Evolutionary conservation across 2,329 filamentous ascomycete genomes (phyloP).

Genomic region (Botrytis byssoidea): DNA sequence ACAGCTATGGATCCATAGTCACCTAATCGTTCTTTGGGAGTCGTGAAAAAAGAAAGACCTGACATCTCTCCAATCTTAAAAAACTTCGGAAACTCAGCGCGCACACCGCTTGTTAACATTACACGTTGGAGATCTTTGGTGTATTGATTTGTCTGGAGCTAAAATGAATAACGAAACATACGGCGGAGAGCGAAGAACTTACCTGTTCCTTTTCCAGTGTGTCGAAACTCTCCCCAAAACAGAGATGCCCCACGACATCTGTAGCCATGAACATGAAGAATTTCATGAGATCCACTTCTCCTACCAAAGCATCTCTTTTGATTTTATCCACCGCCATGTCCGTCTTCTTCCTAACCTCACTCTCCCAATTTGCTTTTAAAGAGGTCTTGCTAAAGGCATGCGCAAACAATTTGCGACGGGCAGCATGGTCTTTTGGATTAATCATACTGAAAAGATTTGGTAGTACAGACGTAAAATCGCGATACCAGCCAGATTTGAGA

Average conservation of each 20-base stretch:
- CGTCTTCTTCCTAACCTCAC: slow-evolving; percentile 33
- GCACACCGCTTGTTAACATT: too few species aligned
- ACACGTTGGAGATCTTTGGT: neutral
- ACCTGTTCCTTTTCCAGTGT: slow-evolving; percentile 52
- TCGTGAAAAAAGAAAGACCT: neutral
- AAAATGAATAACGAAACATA: neutral
- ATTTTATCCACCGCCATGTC: slow-evolving; percentile 46
- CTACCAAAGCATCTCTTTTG: slow-evolving; percentile 42
- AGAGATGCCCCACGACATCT: slow-evolving; percentile 53
- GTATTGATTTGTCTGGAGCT: neutral
- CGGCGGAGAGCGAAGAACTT: neutral
- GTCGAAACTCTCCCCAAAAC: slow-evolving; percentile 55
- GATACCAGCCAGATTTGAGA: neutral
- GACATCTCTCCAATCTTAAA: neutral
- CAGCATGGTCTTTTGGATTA: neutral
- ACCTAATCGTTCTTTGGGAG: rapidly evolving
- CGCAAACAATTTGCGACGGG: neutral
- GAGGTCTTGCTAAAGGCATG: slow-evolving; percentile 3
- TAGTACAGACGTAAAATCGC: too few species aligned
- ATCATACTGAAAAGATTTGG: neutral
- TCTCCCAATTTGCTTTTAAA: neutral
- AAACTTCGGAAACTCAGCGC: neutral
- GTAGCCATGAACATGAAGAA: slow-evolving; percentile 56
- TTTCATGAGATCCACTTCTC: slow-evolving; percentile 48
- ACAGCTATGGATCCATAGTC: neutral